Percentiles rank a stretch among this genome's conserved stretches.
phyloP scores from a whole-genome alignment of 306 rosid species.

The Lupinus albus region DNA sequence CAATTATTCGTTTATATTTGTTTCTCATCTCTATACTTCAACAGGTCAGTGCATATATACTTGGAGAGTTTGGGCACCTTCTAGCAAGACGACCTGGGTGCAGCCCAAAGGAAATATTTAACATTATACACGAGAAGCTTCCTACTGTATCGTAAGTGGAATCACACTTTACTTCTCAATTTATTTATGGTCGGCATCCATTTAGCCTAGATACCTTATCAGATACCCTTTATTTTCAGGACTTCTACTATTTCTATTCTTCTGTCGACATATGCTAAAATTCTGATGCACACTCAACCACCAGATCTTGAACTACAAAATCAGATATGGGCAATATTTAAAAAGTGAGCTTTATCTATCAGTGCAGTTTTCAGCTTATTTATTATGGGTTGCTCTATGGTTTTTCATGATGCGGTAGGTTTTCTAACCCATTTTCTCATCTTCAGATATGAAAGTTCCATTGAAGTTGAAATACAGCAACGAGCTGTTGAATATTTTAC shows the following conservation, averaged over 20 bases:
- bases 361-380: slow-evolving; percentile 29
- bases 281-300: slow-evolving; percentile 96
- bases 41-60: slow-evolving; percentile 97
- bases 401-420: slow-evolving; percentile 30
- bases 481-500: slow-evolving; percentile 95
- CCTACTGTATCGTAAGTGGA: slow-evolving; percentile 89
- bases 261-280: slow-evolving; percentile 94
- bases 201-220: slow-evolving; percentile 38
- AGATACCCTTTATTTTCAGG: slow-evolving; percentile 60
- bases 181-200: not conserved
- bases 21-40: slow-evolving; percentile 42
- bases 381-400: slow-evolving; percentile 21
- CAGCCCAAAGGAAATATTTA: slow-evolving; percentile 83
- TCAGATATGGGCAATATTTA: slow-evolving; percentile 93
- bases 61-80: slow-evolving; percentile 99
- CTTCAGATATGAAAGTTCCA: slow-evolving; percentile 92
- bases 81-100: slow-evolving; percentile 91
- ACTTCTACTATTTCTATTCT: slow-evolving; percentile 85
- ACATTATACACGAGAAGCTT: slow-evolving; percentile 92
- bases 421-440: slow-evolving; percentile 43
- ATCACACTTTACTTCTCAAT: slow-evolving; percentile 27
- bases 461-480: slow-evolving; percentile 98
- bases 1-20: slow-evolving; percentile 15
- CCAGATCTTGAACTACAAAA: slow-evolving; percentile 95
- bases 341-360: slow-evolving; percentile 67